Evolutionary conservation across 1,139 yeast species (phyloP), one percentile per base, ranked within the genome.

Genomic region (Geotrichum bryndzae): DNA sequence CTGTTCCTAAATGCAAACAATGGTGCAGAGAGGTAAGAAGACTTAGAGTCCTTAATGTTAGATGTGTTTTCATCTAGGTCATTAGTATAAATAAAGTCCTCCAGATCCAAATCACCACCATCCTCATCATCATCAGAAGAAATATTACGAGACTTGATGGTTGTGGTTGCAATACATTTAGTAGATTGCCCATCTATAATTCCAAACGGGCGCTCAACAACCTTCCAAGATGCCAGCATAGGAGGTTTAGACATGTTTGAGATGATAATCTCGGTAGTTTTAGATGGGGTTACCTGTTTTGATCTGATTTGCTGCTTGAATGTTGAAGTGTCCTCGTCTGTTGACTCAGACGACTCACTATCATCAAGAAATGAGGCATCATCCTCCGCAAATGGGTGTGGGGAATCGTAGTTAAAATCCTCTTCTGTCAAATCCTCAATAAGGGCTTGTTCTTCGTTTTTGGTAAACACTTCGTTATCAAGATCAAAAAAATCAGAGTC

Each of bases 171-270:
- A 41, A 41, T 41, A 41, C 48, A 41, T 23, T 41, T 41, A 0
- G 97, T 92, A 0, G 96, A 85, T 46, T 90, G 80, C 5, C 98
- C 98, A 72, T 92, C 98, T 69, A 92, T 92, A 63, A 92, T 90
- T 35, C 97, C 95, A 74, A 88, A 90, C 0, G 96, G 97, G 68
- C 89, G 86, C 58, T 74, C 75, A 64, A 85, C 89, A 22, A 96
- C 88, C 15, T 86, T 84, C 96, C 97, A 92, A 1, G 96, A 87
- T 0, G 97, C 98, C 63, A 92, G 78, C 38, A 89, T 83, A 1
- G 98, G 98, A 1, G 98, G 97, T 61, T 41, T 41, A 41, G 48
- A 41, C 5, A 41, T 41, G 22, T 41, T 41, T 41, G 48, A 41
- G 48, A 41, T 41, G 22, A 41, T 41, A 15, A 41, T 41, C 48